Evolutionary conservation across 2,329 filamentous ascomycete genomes (phyloP).

Genomic region (Simplicillium aogashimaense): DNA sequence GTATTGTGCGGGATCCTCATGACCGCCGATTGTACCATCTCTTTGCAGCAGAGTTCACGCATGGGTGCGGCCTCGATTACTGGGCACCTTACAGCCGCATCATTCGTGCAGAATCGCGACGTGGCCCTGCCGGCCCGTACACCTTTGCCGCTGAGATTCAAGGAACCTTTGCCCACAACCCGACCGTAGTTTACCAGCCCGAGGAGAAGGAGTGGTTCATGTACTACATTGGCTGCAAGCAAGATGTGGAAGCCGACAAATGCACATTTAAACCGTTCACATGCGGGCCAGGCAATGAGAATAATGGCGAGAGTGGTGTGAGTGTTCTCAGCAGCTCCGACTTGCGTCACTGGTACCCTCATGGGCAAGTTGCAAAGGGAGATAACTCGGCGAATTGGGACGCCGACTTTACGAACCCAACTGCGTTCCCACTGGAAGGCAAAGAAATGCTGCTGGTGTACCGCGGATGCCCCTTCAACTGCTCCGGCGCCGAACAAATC

Average conservation of each 20-base stretch:
- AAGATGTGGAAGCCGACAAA: conserved; percentile 4
- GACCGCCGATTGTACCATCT: conserved; percentile 31
- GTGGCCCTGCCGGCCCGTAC: conserved; percentile 33
- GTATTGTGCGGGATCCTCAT: conserved; percentile 30
- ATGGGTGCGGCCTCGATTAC: conserved; percentile 33
- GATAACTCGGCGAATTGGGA: conserved; percentile 10
- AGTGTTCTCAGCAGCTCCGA: conserved; percentile 14
- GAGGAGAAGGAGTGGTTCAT: conserved; percentile 32
- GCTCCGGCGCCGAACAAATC: conserved; percentile 9
- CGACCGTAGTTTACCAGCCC: conserved; percentile 31
- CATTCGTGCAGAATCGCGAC: conserved; percentile 32
- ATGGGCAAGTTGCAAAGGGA: conserved; percentile 10
- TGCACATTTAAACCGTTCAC: conserved; percentile 8
- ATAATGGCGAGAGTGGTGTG: conserved; percentile 15
- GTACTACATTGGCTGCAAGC: conserved; percentile 29
- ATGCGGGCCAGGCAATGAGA: conserved; percentile 11
- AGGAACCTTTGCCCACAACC: conserved; percentile 34
- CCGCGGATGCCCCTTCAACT: conserved; percentile 11
- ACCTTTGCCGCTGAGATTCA: conserved; percentile 27
- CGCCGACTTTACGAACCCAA: conserved; percentile 28
- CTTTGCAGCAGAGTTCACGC: conserved; percentile 31
- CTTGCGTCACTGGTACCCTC: conserved; percentile 8
- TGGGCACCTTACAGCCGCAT: conserved; percentile 36
- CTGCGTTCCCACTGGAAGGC: conserved; percentile 22
- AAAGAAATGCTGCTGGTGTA: conserved; percentile 12